Conservation (phyloP, 805 yeast genomes). For the Wickerhamiella bombiphila region DNA sequence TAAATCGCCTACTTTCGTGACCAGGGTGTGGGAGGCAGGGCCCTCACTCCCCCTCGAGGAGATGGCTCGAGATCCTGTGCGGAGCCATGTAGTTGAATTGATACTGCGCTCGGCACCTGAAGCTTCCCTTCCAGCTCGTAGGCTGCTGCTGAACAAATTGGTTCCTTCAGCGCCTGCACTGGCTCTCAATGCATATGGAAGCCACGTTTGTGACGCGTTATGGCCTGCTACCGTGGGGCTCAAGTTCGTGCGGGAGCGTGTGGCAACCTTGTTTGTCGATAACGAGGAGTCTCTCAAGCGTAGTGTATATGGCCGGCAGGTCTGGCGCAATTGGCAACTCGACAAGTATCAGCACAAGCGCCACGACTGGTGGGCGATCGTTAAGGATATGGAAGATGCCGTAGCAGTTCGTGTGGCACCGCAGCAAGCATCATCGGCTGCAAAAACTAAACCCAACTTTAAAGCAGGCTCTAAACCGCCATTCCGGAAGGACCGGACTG, state of each 20-base stretch:
- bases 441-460: too few species aligned
- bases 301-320: conserved; percentile 74
- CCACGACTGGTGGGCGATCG: conserved; percentile 60
- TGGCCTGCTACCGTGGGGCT: conserved; percentile 68
- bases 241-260: conserved; percentile 73
- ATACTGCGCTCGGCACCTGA: conserved; percentile 30
- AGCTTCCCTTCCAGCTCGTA: conserved; percentile 40
- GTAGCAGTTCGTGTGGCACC: too few species aligned
- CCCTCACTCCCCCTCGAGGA: conserved; percentile 44
- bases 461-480: too few species aligned
- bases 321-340: conserved; percentile 92
- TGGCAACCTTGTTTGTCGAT: conserved; percentile 49
- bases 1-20: conserved; percentile 20
- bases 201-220: conserved; percentile 73
- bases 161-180: conserved; percentile 40
- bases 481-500: too few species aligned
- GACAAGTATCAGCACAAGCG: conserved; percentile 61
- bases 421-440: too few species aligned
- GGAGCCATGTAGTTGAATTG: conserved; percentile 74
- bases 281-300: conserved; percentile 60
- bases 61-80: conserved; percentile 81
- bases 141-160: conserved; percentile 53
- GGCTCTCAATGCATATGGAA: conserved; percentile 77
- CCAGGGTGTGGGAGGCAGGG: conserved; percentile 45
- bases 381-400: conserved; percentile 19